These are phyloP conservation scores for Metschnikowia lochheadii DNA, from an alignment of 805 yeast species.

Conservation along the genomic window DNA sequence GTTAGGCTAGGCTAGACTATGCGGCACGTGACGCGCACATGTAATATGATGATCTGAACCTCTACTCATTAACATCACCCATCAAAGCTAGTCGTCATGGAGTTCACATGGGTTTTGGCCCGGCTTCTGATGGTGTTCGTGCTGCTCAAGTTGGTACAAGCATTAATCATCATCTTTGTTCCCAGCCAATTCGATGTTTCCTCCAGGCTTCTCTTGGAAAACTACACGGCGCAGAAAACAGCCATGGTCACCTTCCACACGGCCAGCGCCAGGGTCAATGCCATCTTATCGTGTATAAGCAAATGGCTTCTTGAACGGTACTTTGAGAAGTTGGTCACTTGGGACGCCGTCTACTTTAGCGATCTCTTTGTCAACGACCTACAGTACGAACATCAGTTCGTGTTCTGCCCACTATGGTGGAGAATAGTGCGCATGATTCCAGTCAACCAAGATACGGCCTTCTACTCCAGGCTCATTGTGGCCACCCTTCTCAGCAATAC, in stretches of 20 bases:
- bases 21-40: slow-evolving; percentile 1
- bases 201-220: slow-evolving; percentile 31
- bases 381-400: slow-evolving; percentile 85
- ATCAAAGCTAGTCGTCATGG: background rate
- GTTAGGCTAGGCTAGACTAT: background rate
- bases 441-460: slow-evolving; percentile 1
- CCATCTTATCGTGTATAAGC: slow-evolving; percentile 1
- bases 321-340: slow-evolving; percentile 55
- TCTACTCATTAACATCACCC: background rate
- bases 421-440: slow-evolving; percentile 34
- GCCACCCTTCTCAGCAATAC: slow-evolving; percentile 48
- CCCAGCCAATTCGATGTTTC: slow-evolving; percentile 52
- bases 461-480: slow-evolving; percentile 13
- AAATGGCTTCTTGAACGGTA: slow-evolving; percentile 16
- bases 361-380: slow-evolving; percentile 49
- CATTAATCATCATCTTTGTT: slow-evolving; percentile 32
- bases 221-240: slow-evolving; percentile 11
- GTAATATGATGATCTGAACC: background rate
- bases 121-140: slow-evolving; percentile 19
- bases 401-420: slow-evolving; percentile 81
- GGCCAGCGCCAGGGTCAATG: slow-evolving; percentile 1
- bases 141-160: slow-evolving; percentile 35
- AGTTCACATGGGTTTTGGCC: background rate
- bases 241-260: slow-evolving; percentile 10
- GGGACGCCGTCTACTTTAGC: slow-evolving; percentile 84